Evolutionary conservation across 2,329 filamentous ascomycete species (phyloP).

Genomic region (Botrytis pseudocinerea): DNA sequence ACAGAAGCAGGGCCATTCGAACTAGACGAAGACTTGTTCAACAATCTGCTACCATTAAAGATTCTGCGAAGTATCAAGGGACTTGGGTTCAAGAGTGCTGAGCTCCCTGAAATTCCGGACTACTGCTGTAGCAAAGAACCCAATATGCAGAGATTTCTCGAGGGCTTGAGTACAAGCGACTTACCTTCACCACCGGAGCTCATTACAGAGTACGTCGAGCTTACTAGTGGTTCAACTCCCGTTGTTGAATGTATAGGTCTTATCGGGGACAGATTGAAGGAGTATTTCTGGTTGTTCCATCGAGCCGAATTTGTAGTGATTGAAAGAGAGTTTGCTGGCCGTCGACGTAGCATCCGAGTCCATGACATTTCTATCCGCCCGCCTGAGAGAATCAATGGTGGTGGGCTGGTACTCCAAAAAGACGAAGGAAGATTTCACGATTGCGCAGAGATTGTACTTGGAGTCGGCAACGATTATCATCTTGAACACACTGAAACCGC

Average conservation of each 20-base stretch:
- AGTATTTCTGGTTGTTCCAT: neutral
- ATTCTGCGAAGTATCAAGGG: neutral
- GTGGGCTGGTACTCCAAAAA: neutral
- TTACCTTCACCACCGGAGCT: neutral
- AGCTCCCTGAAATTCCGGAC: neutral
- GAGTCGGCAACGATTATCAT: neutral
- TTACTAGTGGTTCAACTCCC: neutral
- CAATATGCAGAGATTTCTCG: fast-evolving
- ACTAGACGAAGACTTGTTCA: no score
- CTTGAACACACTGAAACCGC: neutral
- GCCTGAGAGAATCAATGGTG: neutral
- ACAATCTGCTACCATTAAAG: neutral
- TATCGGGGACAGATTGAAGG: neutral
- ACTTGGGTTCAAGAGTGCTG: neutral
- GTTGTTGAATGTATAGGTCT: neutral
- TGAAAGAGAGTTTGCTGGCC: neutral
- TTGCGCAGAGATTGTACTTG: neutral
- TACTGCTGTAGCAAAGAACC: neutral
- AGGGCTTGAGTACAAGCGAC: neutral
- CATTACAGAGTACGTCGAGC: neutral
- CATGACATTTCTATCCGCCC: neutral
- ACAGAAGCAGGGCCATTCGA: neutral
- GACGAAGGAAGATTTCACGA: neutral
- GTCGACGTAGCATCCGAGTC: neutral
- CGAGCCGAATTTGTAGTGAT: neutral